Conservation (phyloP, 129 eudicot species). For the Gnaphalium uliginosum region DNA sequence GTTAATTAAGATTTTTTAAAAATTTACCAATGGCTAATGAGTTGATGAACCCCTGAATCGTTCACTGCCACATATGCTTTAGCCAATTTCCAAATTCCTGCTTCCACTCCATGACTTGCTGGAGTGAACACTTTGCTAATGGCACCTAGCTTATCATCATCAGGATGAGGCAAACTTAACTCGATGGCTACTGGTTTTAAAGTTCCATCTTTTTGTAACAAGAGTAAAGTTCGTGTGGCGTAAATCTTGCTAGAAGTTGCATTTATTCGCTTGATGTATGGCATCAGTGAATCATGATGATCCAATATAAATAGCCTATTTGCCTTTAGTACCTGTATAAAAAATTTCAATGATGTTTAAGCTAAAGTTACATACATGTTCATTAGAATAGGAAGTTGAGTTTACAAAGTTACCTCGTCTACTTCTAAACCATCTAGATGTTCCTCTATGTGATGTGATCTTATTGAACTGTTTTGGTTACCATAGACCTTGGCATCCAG, state of each 20-base stretch:
- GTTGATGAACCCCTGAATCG: constrained; percentile 60
- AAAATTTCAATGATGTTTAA: neutral
- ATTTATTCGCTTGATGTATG: constrained; percentile 45
- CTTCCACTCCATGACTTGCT: constrained; percentile 36
- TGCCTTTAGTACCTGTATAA: constrained; percentile 38
- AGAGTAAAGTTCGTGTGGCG: constrained; percentile 57
- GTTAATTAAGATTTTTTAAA: no score
- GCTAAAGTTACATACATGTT: neutral
- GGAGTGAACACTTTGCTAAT: constrained; percentile 46
- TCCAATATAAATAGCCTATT: constrained; percentile 44
- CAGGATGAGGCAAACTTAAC: constrained; percentile 52
- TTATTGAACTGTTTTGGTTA: constrained; percentile 40
- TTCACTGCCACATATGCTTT: constrained; percentile 48
- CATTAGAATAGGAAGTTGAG: neutral
- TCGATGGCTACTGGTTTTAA: constrained; percentile 57
- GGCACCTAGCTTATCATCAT: constrained; percentile 32
- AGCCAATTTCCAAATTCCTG: constrained; percentile 53
- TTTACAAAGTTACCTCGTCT: constrained; percentile 31
- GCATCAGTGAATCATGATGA: constrained; percentile 46
- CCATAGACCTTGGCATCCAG: constrained; percentile 47
- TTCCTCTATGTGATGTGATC: constrained; percentile 33
- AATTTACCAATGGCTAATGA: constrained; percentile 41
- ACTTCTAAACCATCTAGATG: constrained; percentile 41
- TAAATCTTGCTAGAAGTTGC: constrained; percentile 42
- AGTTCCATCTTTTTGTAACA: constrained; percentile 43